A percentile compares a stretch with the other conserved stretches of the same genome.
These are phyloP conservation scores for Quercus suber DNA, from an alignment of 306 rosid species.

Conservation along the genomic window DNA sequence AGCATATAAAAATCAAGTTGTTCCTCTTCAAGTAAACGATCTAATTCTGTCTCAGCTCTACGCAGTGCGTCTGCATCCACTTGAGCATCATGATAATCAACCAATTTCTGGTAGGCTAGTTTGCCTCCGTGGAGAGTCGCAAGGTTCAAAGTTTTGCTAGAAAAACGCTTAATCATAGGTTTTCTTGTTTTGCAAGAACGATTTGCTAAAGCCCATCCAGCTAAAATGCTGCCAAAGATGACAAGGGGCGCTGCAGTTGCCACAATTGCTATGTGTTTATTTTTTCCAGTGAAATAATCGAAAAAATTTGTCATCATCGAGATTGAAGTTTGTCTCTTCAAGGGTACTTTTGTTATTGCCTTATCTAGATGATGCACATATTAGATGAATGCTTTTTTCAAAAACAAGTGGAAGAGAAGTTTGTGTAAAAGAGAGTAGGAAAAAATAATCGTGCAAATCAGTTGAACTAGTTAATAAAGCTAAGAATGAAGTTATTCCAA, in stretches of 20 bases:
- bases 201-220: slow-evolving; percentile 13
- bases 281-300: neutral
- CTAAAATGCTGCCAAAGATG: slow-evolving; percentile 25
- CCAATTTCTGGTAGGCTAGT: slow-evolving; percentile 38
- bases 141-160: slow-evolving; percentile 36
- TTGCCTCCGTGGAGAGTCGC: slow-evolving; percentile 49
- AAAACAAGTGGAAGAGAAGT: neutral
- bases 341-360: neutral
- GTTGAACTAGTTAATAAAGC: neutral
- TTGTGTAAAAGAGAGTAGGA: neutral
- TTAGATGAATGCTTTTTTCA: neutral
- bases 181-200: neutral
- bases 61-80: slow-evolving; percentile 12
- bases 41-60: slow-evolving; percentile 1
- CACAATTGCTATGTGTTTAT: slow-evolving; percentile 25
- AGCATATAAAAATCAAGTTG: slow-evolving; percentile 36
- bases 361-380: no score
- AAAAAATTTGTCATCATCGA: slow-evolving; percentile 3
- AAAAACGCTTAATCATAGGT: neutral
- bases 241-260: neutral
- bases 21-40: slow-evolving; percentile 15
- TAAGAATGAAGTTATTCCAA: neutral
- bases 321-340: neutral
- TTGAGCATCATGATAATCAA: slow-evolving; percentile 32
- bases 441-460: neutral